Conservation (phyloP, 2,329 filamentous ascomycete species). For the Penicillium fuscoglaucum region DNA sequence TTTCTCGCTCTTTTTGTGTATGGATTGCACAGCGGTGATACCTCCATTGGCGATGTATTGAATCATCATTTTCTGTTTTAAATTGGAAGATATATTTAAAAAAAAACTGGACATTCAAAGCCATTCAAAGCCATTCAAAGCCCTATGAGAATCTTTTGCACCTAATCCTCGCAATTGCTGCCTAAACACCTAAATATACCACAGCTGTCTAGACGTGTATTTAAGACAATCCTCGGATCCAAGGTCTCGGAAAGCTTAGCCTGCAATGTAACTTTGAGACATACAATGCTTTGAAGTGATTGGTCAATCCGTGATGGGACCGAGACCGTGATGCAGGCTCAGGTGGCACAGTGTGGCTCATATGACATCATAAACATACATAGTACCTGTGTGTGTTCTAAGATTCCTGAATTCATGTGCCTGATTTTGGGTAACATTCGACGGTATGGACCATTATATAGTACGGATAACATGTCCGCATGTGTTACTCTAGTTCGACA, state of each 20-base stretch:
- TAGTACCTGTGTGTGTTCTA: background rate
- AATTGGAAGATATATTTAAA: background rate
- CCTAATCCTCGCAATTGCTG: background rate
- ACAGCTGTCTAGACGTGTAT: background rate
- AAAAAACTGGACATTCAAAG: background rate
- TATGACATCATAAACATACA: slow-evolving; percentile 2
- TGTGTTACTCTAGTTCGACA: background rate
- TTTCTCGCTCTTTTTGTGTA: slow-evolving; percentile 1
- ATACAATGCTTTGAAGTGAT: background rate
- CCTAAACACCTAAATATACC: background rate
- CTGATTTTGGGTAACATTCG: background rate
- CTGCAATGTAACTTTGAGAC: background rate
- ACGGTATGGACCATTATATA: background rate
- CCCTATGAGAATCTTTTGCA: background rate
- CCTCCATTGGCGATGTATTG: slow-evolving; percentile 19
- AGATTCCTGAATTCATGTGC: no score
- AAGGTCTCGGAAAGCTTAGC: slow-evolving; percentile 6
- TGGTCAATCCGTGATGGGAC: background rate
- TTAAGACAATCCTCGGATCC: background rate
- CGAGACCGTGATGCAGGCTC: background rate
- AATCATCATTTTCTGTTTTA: background rate
- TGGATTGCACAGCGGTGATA: slow-evolving; percentile 19
- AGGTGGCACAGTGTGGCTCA: background rate
- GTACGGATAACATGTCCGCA: background rate
- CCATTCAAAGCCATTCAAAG: background rate